Percentiles rank a stretch among this genome's conserved stretches.
phyloP scores from a whole-genome alignment of 2,329 filamentous ascomycete genomes.

The Teratosphaeria epicoccoides region DNA sequence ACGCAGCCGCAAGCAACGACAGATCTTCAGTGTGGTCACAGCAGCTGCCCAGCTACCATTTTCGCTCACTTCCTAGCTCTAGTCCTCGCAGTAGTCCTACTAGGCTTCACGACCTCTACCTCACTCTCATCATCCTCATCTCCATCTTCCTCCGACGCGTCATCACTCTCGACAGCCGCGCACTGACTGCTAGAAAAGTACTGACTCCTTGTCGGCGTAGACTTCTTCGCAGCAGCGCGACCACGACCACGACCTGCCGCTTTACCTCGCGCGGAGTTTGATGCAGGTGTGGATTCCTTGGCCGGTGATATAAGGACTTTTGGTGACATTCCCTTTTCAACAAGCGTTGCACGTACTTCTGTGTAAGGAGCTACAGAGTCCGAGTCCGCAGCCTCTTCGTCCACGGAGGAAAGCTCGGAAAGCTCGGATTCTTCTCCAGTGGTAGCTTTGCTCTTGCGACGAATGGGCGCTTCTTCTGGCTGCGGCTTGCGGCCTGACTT shows the following conservation, averaged over 20 bases:
- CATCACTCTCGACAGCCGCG: slow-evolving; percentile 8
- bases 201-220: slow-evolving; percentile 20
- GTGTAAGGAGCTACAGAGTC: background rate
- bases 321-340: background rate
- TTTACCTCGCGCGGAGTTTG: background rate
- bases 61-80: slow-evolving; percentile 21
- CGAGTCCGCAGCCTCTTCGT: background rate
- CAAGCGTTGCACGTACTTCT: background rate
- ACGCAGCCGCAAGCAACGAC: no score
- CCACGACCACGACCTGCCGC: slow-evolving; percentile 4
- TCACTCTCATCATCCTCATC: slow-evolving; percentile 14
- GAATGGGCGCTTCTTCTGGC: background rate
- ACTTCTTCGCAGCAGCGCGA: slow-evolving; percentile 13
- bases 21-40: no score
- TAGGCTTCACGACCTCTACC: slow-evolving; percentile 21
- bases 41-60: no score
- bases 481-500: slow-evolving; percentile 1
- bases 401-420: background rate
- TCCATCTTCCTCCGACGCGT: slow-evolving; percentile 5
- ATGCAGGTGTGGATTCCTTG: background rate
- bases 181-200: slow-evolving; percentile 15
- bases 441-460: background rate
- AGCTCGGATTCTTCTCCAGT: background rate
- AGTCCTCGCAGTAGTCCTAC: slow-evolving; percentile 23
- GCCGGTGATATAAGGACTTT: background rate